Evolutionary conservation across 116 monocot species (phyloP), one percentile per base, ranked within the genome.

Genomic region (Iris pallida): DNA sequence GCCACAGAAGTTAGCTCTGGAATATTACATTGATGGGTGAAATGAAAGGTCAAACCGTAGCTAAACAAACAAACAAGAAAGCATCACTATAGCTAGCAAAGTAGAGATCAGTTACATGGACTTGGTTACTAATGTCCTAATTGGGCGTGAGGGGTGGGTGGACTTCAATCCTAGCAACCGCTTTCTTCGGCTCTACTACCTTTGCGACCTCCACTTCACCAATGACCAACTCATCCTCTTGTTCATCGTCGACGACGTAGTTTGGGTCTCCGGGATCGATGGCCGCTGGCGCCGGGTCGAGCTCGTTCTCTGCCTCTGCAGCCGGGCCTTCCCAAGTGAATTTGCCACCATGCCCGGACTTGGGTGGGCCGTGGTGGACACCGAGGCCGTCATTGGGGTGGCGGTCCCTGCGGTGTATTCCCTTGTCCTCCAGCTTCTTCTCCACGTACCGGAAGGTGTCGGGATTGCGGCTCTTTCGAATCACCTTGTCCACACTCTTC

Each of bases 271-370:
- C 4, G 82, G 85, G 0, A n/a, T n/a, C n/a, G n/a, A n/a, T n/a
- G n/a, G n/a, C n/a, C n/a, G n/a, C n/a, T n/a, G n/a, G n/a, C n/a
- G 54, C 80, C 0, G 85, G 82, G 40, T 84, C 81, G 44, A 84
- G 75, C 73, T 81, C 78, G 13, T 48, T 63, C 47, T 76, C 65
- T n/a, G 64, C 63, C 14, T 17, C 40, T 6, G 55, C 74, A 2
- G 9, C 74, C 18, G 89, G 82, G 5, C 89, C 89, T 61, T 89
- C 89, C 89, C 89, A 89, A 16, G 89, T 89, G 79, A 61, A 89
- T 74, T 77, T 79, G 6, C 85, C 89, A 51, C 85, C 85, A 75
- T 68, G 89, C 15, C 89, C 89, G 18, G 85, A 82, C 53, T 89
- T 89, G 45, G 70, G 88, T 1, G 78, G 80, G 12, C 51, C 40